Base-by-base conservation (phyloP, 441 rosid species). In the Codiaeum variegatum region DNA sequence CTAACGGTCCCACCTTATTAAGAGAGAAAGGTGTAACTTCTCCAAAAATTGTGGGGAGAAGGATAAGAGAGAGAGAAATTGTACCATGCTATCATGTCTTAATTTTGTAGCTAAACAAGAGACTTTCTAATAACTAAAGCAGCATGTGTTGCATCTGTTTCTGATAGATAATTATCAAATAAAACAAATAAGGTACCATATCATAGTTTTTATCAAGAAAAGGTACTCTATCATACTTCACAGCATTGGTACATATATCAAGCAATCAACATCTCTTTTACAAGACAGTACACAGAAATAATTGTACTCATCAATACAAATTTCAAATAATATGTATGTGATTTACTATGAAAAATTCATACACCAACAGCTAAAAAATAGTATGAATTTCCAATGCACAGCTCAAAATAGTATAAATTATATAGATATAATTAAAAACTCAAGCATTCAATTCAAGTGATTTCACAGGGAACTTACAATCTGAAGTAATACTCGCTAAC, bases 401-500 rank as follows among this genome's bases (percentile, higher is more conserved):
- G 40, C 66, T 58, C 38, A 60, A 29, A 58, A 32, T 47, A n/a
- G n/a, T 18, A 46, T 40, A 21, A 52, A n/a, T 4, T 11, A 34
- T 21, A 67, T 5, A 49, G 26, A 52, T 31, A 7, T 32, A 47
- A 70, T 3, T 10, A 59, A 31, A 28, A 59, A 34, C 31, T n/a
- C 31, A 49, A 66, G 42, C 16, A 71, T 21, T 72, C 40, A 67
- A 52, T 24, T 64, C 44, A 61, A 64, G 56, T 62, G 47, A 77
- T 67, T 71, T 54, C 62, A 51, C 18, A 26, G 75, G 63, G 44
- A 66, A 72, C 73, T 72, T 77, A 76, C 75, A 66, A 42, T 70
- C 72, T 64, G 67, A 54, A 24, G 69, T 72, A 52, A 77, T 59
- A 72, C 60, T n/a, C 24, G 76, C n/a, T 72, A 77, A 77, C 44